A percentile compares a stretch with the other conserved stretches of the same genome.
Evolutionary conservation across 371 early-diverging fungal genomes (phyloP).

Genomic region (Mortierella polycephala): DNA sequence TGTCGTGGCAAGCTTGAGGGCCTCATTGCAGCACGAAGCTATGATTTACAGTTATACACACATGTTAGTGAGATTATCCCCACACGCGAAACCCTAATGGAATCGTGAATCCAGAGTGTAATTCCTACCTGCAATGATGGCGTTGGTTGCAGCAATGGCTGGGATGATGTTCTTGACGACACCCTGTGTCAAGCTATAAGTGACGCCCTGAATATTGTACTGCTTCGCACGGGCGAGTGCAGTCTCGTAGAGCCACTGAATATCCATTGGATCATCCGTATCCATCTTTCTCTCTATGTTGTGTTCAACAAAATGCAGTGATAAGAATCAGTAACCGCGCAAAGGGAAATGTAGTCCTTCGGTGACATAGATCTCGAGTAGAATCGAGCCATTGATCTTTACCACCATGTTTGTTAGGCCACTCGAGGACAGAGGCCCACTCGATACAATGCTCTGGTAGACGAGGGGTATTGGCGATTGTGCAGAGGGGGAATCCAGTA

Average conservation of each 20-base stretch:
- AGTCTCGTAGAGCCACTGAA: constrained; percentile 85
- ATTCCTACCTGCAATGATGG: constrained; percentile 67
- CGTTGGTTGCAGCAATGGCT: constrained; percentile 82
- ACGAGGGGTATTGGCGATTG: constrained; percentile 86
- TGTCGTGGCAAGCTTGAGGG: constrained; percentile 88
- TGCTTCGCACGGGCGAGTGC: constrained; percentile 81
- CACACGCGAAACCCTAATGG: too few species aligned
- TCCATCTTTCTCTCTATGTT: constrained; percentile 80
- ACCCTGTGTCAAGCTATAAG: constrained; percentile 93
- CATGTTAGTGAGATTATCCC: not conserved
- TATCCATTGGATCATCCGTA: constrained; percentile 92
- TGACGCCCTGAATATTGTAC: constrained; percentile 91
- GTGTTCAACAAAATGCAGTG: not conserved
- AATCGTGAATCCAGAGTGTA: not conserved
- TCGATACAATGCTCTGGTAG: constrained; percentile 92
- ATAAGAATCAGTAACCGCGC: too few species aligned
- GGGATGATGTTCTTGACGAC: constrained; percentile 91
- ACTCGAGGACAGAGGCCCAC: constrained; percentile 89
- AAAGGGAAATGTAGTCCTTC: too few species aligned
- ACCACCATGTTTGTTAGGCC: constrained; percentile 86
- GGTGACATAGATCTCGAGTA: too few species aligned
- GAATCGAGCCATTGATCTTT: constrained; percentile 18
- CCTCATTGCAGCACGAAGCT: constrained; percentile 96
- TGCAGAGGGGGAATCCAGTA: constrained; percentile 74
- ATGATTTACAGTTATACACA: constrained; percentile 1